phyloP scores from a whole-genome alignment of 1,284 basidiomycete genomes.

The Ganoderma boninense region DNA sequence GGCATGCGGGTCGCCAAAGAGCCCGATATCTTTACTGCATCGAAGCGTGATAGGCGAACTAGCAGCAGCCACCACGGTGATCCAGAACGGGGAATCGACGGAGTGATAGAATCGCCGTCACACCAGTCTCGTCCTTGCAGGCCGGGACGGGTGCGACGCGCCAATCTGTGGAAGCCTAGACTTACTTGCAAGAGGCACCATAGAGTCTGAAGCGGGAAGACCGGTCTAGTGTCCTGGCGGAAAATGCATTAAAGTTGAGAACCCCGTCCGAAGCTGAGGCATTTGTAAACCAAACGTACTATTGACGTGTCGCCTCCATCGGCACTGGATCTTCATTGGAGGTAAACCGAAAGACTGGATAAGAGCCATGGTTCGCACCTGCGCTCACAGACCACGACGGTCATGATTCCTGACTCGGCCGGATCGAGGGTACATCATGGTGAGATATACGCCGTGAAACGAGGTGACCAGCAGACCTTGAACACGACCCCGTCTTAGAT shows the following conservation, averaged over 20 bases:
- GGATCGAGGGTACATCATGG: constrained; percentile 2
- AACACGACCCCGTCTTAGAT: not conserved
- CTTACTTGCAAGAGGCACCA: not conserved
- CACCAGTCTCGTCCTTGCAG: not conserved
- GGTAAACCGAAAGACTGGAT: not conserved
- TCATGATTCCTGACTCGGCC: not conserved
- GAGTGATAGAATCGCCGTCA: not conserved
- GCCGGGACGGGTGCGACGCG: not conserved
- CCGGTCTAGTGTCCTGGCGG: not conserved
- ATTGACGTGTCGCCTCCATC: constrained; percentile 11
- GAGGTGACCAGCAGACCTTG: not conserved
- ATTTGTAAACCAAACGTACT: constrained; percentile 18
- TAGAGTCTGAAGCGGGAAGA: not conserved
- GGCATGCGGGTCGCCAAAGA: constrained; percentile 13
- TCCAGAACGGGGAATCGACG: not conserved
- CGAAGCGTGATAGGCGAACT: constrained; percentile 20
- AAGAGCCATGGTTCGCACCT: not conserved
- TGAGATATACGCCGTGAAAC: not conserved
- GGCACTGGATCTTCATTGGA: not conserved
- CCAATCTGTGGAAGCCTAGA: not conserved
- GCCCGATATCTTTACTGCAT: constrained; percentile 12
- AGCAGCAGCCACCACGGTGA: not conserved
- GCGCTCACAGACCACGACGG: not conserved
- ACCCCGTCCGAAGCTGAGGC: not conserved
- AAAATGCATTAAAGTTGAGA: constrained; percentile 10